Percentiles rank a stretch among this genome's conserved stretches.
Evolutionary conservation across 306 rosid species (phyloP).

Genomic region (Vicia sativa): DNA sequence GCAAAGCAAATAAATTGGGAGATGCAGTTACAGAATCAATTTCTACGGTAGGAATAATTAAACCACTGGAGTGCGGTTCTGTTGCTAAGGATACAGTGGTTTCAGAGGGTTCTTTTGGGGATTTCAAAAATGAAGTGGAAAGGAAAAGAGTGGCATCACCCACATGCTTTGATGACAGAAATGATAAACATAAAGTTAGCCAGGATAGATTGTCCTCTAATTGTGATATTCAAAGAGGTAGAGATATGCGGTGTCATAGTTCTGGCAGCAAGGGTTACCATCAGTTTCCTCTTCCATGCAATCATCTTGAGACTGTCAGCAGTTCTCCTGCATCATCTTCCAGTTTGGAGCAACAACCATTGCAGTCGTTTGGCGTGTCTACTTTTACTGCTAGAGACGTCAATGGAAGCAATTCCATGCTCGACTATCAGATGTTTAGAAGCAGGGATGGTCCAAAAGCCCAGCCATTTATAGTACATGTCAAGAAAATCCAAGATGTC

Average conservation of each 20-base stretch:
- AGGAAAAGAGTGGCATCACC: conserved; percentile 38
- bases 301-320: conserved; percentile 46
- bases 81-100: conserved; percentile 47
- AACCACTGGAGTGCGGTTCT: conserved; percentile 37
- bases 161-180: conserved; percentile 34
- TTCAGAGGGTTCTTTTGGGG: conserved; percentile 46
- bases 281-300: conserved; percentile 42
- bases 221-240: conserved; percentile 47
- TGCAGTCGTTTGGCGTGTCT: too few relatives aligned
- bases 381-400: too few relatives aligned
- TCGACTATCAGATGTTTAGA: too few relatives aligned
- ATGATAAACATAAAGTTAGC: conserved; percentile 40
- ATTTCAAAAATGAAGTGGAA: conserved; percentile 41
- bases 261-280: conserved; percentile 49
- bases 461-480: too few relatives aligned
- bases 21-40: conserved; percentile 37
- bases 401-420: too few relatives aligned
- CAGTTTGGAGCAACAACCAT: too few relatives aligned
- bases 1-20: too few relatives aligned
- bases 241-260: conserved; percentile 39
- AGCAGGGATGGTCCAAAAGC: too few relatives aligned
- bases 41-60: conserved; percentile 42
- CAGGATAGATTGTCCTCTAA: conserved; percentile 60
- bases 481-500: too few relatives aligned
- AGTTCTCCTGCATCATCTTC: too few relatives aligned